These are phyloP conservation scores for Cercophora newfieldiana DNA, from an alignment of 495 filamentous ascomycete genomes.

Conservation along the genomic window DNA sequence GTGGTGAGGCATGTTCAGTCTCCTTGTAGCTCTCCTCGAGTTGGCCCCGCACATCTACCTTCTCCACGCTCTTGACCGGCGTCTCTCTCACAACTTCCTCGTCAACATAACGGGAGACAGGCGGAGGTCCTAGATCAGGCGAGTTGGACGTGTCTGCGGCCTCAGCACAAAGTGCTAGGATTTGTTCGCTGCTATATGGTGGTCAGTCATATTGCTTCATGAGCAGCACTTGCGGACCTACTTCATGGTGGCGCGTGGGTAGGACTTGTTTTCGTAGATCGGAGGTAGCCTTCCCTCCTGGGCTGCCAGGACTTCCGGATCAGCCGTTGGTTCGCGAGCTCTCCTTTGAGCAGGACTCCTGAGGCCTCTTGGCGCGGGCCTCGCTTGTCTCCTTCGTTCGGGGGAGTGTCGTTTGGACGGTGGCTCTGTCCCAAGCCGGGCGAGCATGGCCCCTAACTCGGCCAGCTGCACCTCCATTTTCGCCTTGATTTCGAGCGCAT, in stretches of 20 bases:
- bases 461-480: slow-evolving; percentile 68
- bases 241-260: slow-evolving; percentile 72
- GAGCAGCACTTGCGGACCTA: slow-evolving; percentile 41
- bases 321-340: slow-evolving; percentile 50
- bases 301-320: slow-evolving; percentile 53
- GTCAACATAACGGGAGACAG: slow-evolving; percentile 62
- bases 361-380: slow-evolving; percentile 31
- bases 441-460: slow-evolving; percentile 66
- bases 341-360: slow-evolving; percentile 44
- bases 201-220: slow-evolving; percentile 18
- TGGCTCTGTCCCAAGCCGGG: slow-evolving; percentile 57
- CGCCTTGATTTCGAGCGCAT: slow-evolving; percentile 65
- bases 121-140: slow-evolving; percentile 65
- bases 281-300: slow-evolving; percentile 72
- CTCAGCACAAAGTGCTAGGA: slow-evolving; percentile 50
- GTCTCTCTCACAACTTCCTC: slow-evolving; percentile 61
- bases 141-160: slow-evolving; percentile 55
- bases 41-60: slow-evolving; percentile 23
- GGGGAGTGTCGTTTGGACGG: slow-evolving; percentile 41
- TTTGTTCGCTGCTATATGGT: slow-evolving; percentile 38
- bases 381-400: slow-evolving; percentile 32
- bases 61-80: slow-evolving; percentile 24
- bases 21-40: slow-evolving; percentile 21
- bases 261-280: slow-evolving; percentile 81
- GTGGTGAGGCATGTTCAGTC: not conserved